These are phyloP conservation scores for Monosporascus sp. DNA, from an alignment of 2,329 filamentous ascomycete genomes.

Conservation along the genomic window DNA sequence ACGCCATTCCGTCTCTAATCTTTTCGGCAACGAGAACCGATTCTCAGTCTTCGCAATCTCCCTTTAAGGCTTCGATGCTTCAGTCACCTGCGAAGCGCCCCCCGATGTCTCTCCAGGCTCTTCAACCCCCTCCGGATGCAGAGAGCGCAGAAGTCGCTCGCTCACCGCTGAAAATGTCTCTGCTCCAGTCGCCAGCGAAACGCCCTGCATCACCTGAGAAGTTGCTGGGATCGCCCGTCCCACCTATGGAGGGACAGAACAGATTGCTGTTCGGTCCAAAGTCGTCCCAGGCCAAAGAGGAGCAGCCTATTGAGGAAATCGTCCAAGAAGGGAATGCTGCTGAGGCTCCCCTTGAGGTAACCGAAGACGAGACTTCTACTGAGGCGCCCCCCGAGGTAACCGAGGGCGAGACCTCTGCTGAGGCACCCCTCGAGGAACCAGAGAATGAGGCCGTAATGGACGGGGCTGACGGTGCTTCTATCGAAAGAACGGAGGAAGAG, in stretches of 20 bases:
- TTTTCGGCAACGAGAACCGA: slow-evolving; percentile 21
- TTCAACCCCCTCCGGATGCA: slow-evolving; percentile 14
- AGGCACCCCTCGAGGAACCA: neutral
- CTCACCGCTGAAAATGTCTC: slow-evolving; percentile 31
- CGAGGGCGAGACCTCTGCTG: neutral
- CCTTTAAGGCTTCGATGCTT: slow-evolving; percentile 43
- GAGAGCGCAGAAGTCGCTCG: slow-evolving; percentile 25
- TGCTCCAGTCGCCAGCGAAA: slow-evolving; percentile 26
- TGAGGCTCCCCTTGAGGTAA: slow-evolving; percentile 3
- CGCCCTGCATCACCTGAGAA: slow-evolving; percentile 24
- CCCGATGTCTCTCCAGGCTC: slow-evolving; percentile 18
- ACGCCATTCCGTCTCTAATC: slow-evolving; percentile 28
- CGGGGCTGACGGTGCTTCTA: slow-evolving; percentile 20
- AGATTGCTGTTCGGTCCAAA: slow-evolving; percentile 9
- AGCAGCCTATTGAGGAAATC: slow-evolving; percentile 3
- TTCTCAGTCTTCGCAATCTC: slow-evolving; percentile 33
- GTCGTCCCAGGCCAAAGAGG: slow-evolving; percentile 13
- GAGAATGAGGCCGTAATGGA: slow-evolving; percentile 29
- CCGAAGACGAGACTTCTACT: slow-evolving; percentile 6
- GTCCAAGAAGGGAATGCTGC: slow-evolving; percentile 1
- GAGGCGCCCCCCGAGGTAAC: neutral
- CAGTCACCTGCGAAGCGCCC: slow-evolving; percentile 49
- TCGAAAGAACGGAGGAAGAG: slow-evolving; percentile 24
- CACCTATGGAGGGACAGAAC: slow-evolving; percentile 5
- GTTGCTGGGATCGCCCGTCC: slow-evolving; percentile 11